Percentiles rank a stretch among this genome's conserved stretches.
These are phyloP conservation scores for Lentinula detonsa DNA, from an alignment of 768 basidiomycete species.

Conservation along the genomic window DNA sequence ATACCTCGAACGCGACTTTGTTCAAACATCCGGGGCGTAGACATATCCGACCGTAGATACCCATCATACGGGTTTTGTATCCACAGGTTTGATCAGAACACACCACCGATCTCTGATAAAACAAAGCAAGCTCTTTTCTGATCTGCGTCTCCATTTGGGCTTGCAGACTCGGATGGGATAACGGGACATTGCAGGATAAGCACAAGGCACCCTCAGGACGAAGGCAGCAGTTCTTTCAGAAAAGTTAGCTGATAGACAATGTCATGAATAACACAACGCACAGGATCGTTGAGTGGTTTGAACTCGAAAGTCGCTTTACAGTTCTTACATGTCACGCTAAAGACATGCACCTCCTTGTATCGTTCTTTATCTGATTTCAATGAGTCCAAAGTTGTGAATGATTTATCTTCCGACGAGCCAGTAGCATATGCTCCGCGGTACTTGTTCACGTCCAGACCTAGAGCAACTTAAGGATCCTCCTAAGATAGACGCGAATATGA, in stretches of 20 bases:
- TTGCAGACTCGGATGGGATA: slow-evolving; percentile 60
- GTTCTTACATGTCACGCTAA: slow-evolving; percentile 69
- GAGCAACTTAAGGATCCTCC: not conserved
- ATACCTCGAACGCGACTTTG: slow-evolving; percentile 68
- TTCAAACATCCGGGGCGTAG: slow-evolving; percentile 65
- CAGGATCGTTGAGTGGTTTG: slow-evolving; percentile 50
- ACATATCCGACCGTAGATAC: slow-evolving; percentile 85
- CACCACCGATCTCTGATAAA: slow-evolving; percentile 85
- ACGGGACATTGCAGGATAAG: slow-evolving; percentile 47
- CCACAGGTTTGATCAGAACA: slow-evolving; percentile 87
- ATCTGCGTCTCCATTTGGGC: slow-evolving; percentile 87
- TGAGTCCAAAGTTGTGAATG: slow-evolving; percentile 80
- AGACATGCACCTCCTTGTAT: slow-evolving; percentile 69
- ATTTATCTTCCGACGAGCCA: slow-evolving; percentile 48
- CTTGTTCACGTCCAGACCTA: slow-evolving; percentile 58
- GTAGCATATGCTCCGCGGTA: slow-evolving; percentile 36
- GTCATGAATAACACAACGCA: slow-evolving; percentile 31
- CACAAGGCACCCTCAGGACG: slow-evolving; percentile 64
- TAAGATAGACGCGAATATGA: not conserved
- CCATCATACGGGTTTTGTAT: slow-evolving; percentile 86
- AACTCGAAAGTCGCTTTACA: slow-evolving; percentile 63
- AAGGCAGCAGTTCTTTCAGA: slow-evolving; percentile 58
- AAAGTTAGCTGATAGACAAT: not conserved
- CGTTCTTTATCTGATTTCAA: slow-evolving; percentile 85
- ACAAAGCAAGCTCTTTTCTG: slow-evolving; percentile 65